phyloP scores from a whole-genome alignment of 1,284 basidiomycete species.

The Ustilago sp. region DNA sequence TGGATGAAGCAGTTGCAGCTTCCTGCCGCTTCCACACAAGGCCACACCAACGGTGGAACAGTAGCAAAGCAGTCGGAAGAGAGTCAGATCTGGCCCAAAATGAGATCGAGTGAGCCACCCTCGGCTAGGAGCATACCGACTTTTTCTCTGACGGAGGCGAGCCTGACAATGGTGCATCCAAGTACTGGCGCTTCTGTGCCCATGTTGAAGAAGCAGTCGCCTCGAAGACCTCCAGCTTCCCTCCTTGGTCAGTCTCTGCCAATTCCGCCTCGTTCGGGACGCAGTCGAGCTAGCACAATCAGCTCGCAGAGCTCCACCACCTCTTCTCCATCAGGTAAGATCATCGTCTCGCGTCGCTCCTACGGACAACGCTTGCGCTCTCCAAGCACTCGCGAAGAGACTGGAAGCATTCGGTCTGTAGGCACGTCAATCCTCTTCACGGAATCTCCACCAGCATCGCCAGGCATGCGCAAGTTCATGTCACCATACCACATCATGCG shows the following conservation, averaged over 20 bases:
- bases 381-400: slow-evolving; percentile 18
- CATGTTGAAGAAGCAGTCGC: neutral
- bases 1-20: slow-evolving; percentile 51
- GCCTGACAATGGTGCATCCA: slow-evolving; percentile 9
- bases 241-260: slow-evolving; percentile 39
- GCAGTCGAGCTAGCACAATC: slow-evolving; percentile 46
- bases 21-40: neutral
- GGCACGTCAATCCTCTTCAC: slow-evolving; percentile 45
- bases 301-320: slow-evolving; percentile 44
- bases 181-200: neutral
- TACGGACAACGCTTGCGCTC: slow-evolving; percentile 33
- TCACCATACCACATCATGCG: slow-evolving; percentile 13
- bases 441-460: slow-evolving; percentile 23
- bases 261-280: slow-evolving; percentile 37
- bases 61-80: neutral
- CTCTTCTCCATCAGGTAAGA: slow-evolving; percentile 37
- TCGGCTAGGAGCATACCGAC: slow-evolving; percentile 10
- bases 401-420: slow-evolving; percentile 36
- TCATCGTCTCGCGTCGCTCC: slow-evolving; percentile 46
- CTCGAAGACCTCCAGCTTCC: slow-evolving; percentile 33
- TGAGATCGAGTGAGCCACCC: slow-evolving; percentile 4
- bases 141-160: slow-evolving; percentile 26
- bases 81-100: slow-evolving; percentile 19
- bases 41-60: neutral
- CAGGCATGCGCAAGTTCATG: slow-evolving; percentile 30